These are phyloP conservation scores for Solanum gandarillasii DNA, from an alignment of 257 asterid genomes.

Conservation along the genomic window DNA sequence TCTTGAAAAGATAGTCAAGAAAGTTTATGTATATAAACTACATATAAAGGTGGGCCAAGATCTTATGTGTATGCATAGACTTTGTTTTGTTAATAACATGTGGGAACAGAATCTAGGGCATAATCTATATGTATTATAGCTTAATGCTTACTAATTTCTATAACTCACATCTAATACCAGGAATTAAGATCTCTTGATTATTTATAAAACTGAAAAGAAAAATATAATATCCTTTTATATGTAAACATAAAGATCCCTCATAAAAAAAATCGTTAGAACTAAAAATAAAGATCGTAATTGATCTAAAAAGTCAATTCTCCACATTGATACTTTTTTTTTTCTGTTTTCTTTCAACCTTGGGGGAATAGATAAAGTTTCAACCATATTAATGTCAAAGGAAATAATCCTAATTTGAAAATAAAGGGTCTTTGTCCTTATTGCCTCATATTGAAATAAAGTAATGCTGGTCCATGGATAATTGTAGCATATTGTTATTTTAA, in stretches of 20 bases:
- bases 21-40: not conserved
- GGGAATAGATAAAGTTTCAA: not conserved
- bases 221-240: not conserved
- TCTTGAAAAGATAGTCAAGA: not conserved
- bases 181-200: not conserved
- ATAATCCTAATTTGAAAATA: not conserved
- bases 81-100: not conserved
- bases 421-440: not conserved
- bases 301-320: not conserved
- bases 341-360: too few relatives aligned
- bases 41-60: not conserved
- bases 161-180: not conserved
- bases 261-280: not conserved
- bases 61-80: not conserved
- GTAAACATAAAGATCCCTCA: not conserved
- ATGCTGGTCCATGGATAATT: not conserved
- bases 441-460: not conserved
- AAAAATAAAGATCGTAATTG: not conserved
- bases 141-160: not conserved
- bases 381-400: not conserved
- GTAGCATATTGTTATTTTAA: not conserved
- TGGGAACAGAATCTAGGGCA: not conserved
- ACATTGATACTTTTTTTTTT: not conserved
- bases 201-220: not conserved
- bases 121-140: not conserved